Evolutionary conservation across 345 rosid genomes (phyloP).

Genomic region (Lepidium sativum): DNA sequence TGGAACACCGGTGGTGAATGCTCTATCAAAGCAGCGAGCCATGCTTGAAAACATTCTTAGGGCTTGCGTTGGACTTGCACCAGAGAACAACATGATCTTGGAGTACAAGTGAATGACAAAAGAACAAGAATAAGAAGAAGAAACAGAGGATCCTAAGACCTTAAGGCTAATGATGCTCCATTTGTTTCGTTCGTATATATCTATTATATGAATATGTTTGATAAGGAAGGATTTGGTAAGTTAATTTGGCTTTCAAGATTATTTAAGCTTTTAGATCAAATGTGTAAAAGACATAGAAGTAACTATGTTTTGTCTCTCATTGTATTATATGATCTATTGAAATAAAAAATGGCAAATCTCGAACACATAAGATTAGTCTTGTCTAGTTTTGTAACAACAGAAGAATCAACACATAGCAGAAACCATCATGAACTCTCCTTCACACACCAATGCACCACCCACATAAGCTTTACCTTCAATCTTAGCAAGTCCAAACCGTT

Average conservation of each 20-base stretch:
- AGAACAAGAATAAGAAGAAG: background rate
- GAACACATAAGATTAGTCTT: background rate
- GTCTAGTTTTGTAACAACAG: background rate
- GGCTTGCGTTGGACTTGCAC: slow-evolving; percentile 92
- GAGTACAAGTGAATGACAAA: slow-evolving; percentile 74
- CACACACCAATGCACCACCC: slow-evolving; percentile 68
- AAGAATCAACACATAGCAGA: slow-evolving; percentile 5
- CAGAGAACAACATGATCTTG: slow-evolving; percentile 97
- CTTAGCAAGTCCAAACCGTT: slow-evolving; percentile 81
- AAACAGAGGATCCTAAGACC: slow-evolving; percentile 2
- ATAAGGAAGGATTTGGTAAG: background rate
- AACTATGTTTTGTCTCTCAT: background rate
- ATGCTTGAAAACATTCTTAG: slow-evolving; percentile 97
- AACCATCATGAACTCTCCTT: slow-evolving; percentile 84
- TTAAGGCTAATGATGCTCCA: background rate
- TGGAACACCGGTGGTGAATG: slow-evolving; percentile 94
- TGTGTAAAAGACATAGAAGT: background rate
- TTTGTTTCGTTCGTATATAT: background rate
- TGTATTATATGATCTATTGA: slow-evolving; percentile 5
- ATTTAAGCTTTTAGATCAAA: slow-evolving; percentile 2
- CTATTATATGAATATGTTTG: background rate
- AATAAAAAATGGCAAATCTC: background rate
- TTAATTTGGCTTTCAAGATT: background rate
- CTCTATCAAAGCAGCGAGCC: slow-evolving; percentile 90
- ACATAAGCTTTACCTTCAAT: slow-evolving; percentile 96